Percentiles rank a stretch among this genome's conserved stretches.
Conservation (phyloP, 108 stramenopile genomes). For the Cylindrotheca fusiformis region DNA sequence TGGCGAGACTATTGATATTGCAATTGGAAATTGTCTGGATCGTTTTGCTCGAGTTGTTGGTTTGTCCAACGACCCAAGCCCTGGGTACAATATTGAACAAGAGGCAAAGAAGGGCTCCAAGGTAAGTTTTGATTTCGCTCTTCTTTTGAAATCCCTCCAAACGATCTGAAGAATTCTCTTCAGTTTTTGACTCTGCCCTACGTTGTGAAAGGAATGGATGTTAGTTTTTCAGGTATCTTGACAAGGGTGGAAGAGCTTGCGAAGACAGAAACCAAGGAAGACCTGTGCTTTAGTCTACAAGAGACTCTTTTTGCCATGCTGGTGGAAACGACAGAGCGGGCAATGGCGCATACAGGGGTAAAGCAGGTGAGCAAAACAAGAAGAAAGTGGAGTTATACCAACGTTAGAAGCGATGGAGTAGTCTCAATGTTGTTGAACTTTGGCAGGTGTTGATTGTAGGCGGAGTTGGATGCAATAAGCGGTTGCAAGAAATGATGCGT, state of each 20-base stretch:
- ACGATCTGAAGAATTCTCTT: no score
- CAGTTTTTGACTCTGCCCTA: conserved; percentile 81
- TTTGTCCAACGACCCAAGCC: conserved; percentile 95
- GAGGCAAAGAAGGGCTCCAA: conserved; percentile 72
- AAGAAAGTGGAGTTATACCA: no score
- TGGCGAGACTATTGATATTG: conserved; percentile 99
- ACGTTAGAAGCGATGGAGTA: no score
- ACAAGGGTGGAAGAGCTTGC: conserved; percentile 55
- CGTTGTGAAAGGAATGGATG: conserved; percentile 99
- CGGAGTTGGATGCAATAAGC: conserved; percentile 98
- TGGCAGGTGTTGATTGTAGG: conserved; percentile 99
- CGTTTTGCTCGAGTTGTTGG: conserved; percentile 94
- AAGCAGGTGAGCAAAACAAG: no score
- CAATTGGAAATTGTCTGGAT: conserved; percentile 99
- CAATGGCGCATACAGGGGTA: conserved; percentile 96
- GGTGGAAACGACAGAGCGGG: conserved; percentile 98
- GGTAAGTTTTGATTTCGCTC: conserved; percentile 36
- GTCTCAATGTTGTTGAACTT: no score
- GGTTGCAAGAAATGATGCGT: conserved; percentile 97
- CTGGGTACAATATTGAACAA: conserved; percentile 99
- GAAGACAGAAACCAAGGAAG: conserved; percentile 68
- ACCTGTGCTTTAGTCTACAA: conserved; percentile 96
- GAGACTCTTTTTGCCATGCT: conserved; percentile 99
- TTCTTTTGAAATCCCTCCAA: no score
- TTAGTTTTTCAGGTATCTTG: conserved; percentile 81